These are phyloP conservation scores for Yamadazyma olivae DNA, from an alignment of 805 yeast species.

Conservation along the genomic window DNA sequence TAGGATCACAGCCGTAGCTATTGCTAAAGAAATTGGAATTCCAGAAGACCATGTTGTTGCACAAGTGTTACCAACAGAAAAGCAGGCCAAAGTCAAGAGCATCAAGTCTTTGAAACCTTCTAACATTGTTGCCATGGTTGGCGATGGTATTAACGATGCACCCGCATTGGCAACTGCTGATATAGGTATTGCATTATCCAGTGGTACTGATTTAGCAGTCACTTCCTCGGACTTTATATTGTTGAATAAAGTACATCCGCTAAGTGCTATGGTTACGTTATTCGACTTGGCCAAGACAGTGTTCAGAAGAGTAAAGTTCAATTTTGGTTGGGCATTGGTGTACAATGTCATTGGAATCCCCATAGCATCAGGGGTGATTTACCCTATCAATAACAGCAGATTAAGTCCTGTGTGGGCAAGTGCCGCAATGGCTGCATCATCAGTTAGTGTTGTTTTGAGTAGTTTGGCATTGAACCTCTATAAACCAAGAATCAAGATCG, in stretches of 20 bases:
- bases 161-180: conserved; percentile 76
- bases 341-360: conserved; percentile 59
- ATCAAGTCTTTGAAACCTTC: conserved; percentile 39
- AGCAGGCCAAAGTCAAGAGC: conserved; percentile 56
- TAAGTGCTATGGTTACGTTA: conserved; percentile 51
- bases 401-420: conserved; percentile 65
- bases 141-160: conserved; percentile 83
- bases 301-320: conserved; percentile 51
- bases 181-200: conserved; percentile 73
- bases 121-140: conserved; percentile 66
- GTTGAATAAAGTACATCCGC: conserved; percentile 50
- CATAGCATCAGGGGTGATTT: conserved; percentile 65
- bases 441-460: conserved; percentile 56
- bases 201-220: conserved; percentile 74
- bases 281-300: conserved; percentile 50
- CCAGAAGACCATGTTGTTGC: conserved; percentile 49
- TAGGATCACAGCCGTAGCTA: conserved; percentile 60
- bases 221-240: conserved; percentile 73
- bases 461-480: conserved; percentile 51
- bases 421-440: conserved; percentile 62
- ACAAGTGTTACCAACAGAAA: conserved; percentile 72
- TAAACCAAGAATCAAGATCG: conserved; percentile 31
- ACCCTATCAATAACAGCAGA: conserved; percentile 52
- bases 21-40: conserved; percentile 64
- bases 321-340: conserved; percentile 58